Evolutionary conservation across 352 stramenopile genomes (phyloP), one percentile per base, ranked within the genome.

Genomic region (Globisporangium spinosum): DNA sequence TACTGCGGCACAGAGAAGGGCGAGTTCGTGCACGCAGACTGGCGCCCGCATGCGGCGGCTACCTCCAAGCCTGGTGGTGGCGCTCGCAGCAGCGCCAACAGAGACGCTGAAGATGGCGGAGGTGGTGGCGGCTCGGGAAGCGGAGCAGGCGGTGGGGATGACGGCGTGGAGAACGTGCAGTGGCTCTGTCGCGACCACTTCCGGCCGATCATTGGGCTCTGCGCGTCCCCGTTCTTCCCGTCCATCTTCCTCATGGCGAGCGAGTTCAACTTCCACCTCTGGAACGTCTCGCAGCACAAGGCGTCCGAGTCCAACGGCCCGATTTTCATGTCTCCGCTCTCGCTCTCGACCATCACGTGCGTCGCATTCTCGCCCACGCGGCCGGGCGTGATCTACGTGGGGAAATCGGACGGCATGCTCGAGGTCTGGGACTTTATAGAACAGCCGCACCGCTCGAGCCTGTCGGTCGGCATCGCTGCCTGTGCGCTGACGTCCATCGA

Each of bases 391-490:
- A 70, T 98, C 55, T 95, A 96, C 69, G 73, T 98, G 54, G 89
- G 87, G 25, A 96, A 95, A 70, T 75, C 82, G 12, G 93, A 98
- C 68, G 94, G 94, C 1, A 88, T 91, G 65, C 77, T 98, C 47
- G 89, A 98, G 68, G 89, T 98, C 49, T 98, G 93, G 94, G 94
- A 98, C 68, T 96, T 98, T 57, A 85, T 96, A 63, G 94, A 98
- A 67, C 89, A 95, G 68, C 96, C 88, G 15, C 91, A 98, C 58
- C 87, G 84, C 17, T 86, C 87, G 9, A 95, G 82, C 58, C 76
- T 95, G 12, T 86, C 82, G 1, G 79, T 94, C 43, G 84, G 85
- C 20, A 85, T 97, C 72, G 92, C 91, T 32, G 89, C 91, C 2
- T 97, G 85, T 45, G 79, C 86, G 25, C 83, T 98, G 4, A 98